Evolutionary conservation across 2,329 filamentous ascomycete genomes (phyloP), one percentile per base, ranked within the genome.

Genomic region (Calonectria crousiana): DNA sequence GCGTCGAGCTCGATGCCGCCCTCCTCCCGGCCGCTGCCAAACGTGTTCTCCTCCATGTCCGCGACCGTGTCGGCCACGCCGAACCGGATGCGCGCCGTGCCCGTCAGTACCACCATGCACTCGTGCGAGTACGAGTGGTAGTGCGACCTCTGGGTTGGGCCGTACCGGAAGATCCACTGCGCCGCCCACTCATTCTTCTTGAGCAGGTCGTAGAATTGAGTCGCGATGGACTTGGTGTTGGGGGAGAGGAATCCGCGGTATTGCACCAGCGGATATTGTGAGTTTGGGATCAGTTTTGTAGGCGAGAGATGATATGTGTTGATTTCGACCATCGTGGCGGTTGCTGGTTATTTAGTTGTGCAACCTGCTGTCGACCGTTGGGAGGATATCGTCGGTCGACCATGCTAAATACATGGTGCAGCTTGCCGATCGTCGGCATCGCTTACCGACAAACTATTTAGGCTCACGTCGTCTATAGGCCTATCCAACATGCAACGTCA

Each of bases 91-190:
- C 83, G 88, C 0, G 89, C 90, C 0, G 82, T 84, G 2, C 90
- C 90, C 0, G 88, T 88, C 0, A 91, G 84, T 0, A 92, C 89
- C 26, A 84, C 87, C 88, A 92, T 91, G 79, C 87, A 88, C 82
- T 92, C 91, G 77, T 92, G 90, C 0, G 88, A 86, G 11, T 81
- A 78, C 3, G 88, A 88, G 80, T 92, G 91, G 77, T 91, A 92
- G 81, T 92, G 91, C 0, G 90, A 89, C 16, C 79, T 66, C 71
- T 91, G 90, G 0, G 89, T 90, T 8, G 83, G 81, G 1, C 89
- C 88, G 80, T 92, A 92, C 44, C 90, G 87, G 74, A 87, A 89
- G 64, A 92, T 88, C 90, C 90, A 92, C 73, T 89, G 86, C 0
- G 86, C 85, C 38, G 87, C 78, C 90, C 90, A 92, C 32, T 83